Evolutionary conservation across 352 stramenopile genomes (phyloP).

Genomic region (Globisporangium acanthophoron): DNA sequence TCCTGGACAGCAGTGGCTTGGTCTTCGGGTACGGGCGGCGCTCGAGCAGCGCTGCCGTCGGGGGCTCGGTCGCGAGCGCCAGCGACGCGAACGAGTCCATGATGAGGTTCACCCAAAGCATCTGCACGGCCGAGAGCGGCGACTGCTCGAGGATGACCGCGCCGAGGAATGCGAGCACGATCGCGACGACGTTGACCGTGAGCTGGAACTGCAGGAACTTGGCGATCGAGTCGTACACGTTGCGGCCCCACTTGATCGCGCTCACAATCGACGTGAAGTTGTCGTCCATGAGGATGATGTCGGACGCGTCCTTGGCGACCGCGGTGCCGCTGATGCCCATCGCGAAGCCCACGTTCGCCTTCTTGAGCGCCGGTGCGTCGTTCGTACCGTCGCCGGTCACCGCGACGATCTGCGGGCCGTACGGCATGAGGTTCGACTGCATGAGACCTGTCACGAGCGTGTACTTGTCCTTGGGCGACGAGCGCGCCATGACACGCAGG

Average conservation of each 20-base stretch:
- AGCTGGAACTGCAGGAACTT: constrained; percentile 99
- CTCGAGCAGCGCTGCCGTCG: constrained; percentile 86
- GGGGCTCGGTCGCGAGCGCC: constrained; percentile 92
- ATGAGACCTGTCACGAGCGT: constrained; percentile 93
- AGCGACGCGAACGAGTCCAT: constrained; percentile 97
- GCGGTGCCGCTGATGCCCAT: constrained; percentile 96
- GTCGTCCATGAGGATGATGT: constrained; percentile 97
- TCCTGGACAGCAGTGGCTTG: constrained; percentile 89
- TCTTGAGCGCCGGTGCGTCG: constrained; percentile 95
- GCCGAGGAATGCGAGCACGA: constrained; percentile 90
- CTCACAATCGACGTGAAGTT: constrained; percentile 96
- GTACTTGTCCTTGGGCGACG: constrained; percentile 96
- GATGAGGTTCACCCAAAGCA: constrained; percentile 99
- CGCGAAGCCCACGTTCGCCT: constrained; percentile 95
- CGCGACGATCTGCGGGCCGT: constrained; percentile 88
- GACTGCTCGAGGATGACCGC: constrained; percentile 72
- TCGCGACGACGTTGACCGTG: constrained; percentile 95
- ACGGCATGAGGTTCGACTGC: constrained; percentile 68
- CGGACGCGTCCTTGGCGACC: constrained; percentile 93
- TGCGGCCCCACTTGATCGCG: constrained; percentile 94
- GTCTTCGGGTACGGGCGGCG: constrained; percentile 91
- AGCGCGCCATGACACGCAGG: constrained; percentile 90
- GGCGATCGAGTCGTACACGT: constrained; percentile 95
- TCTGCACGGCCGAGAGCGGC: constrained; percentile 94
- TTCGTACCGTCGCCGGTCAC: constrained; percentile 97